Base-by-base conservation (phyloP, 2,329 filamentous ascomycete species). In the Phialophora tarda region DNA sequence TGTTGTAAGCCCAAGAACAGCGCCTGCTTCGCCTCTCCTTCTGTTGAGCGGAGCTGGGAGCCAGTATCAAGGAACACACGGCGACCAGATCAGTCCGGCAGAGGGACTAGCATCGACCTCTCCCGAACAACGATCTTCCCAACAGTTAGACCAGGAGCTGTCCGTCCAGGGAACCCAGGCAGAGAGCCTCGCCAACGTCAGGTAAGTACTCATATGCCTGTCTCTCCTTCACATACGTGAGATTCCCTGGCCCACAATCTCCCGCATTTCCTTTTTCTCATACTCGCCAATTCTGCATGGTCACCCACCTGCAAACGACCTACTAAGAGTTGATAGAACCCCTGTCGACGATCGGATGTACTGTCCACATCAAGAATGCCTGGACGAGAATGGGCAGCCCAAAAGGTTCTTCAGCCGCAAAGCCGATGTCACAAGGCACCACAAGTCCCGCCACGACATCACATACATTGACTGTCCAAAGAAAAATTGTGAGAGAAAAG, bases 401-500 rank as follows among this genome's bases (percentile, higher is more conserved):
- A 64, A 23, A 41, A 69, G 34, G 30, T 69, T 72, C 44, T 83
- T 83, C 73, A 79, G 77, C 17, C 81, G 82, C 54, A 76, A 78
- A 51, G 82, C 82, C 6, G 83, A 85, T 70, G 74, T 84, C 11
- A 80, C 81, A 68, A 81, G 83, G 6, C 83, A 85, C 69, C 74
- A 79, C 58, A 74, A 76, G n/a, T 81, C 78, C 56, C 79, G 81
- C 14, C 83, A 85, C 71, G 71, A 77, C 12, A 53, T 64, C 3
- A 58, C 71, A n/a, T 76, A 76, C 67, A 75, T 79, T 57, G 79
- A 83, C 64, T 85, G 83, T 70, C 77, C 78, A 0, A 74, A 77
- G 30, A 72, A 74, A 1, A 75, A 77, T 48, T 85, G 83, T 71
- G 73, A 75, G 48, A 79, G 83, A 17, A 83, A 83, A 71, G 79